Base-by-base conservation (phyloP, 371 early-diverging fungal species). In the Syncephalastrum sp. region DNA sequence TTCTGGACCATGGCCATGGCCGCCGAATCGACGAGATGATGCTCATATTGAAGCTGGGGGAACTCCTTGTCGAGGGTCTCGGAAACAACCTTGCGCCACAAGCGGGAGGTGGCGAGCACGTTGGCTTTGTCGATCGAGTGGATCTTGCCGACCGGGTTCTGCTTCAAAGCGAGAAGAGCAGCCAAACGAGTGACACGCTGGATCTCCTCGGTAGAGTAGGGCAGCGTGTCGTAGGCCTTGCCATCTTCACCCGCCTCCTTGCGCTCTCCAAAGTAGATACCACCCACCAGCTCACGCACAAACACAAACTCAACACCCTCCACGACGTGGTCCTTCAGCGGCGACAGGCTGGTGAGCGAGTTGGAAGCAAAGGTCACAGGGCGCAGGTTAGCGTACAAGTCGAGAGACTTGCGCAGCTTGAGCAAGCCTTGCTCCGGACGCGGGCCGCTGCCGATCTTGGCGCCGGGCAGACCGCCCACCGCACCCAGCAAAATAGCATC, bases 61-160 rank as follows among this genome's bases (percentile, higher is more conserved):
- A 88, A 98, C 64, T 97, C 96, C 56, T 79, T 82, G 42, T 79
- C 75, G 47, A 98, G 71, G 15, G 90, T 91, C 47, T 94, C 92
- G 3, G 92, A 91, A 21, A 96, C 97, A 16, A 89, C 89, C 57
- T 84, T 82, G 63, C 97, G 89, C 97, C 97, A 98, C 64, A 97
- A 86, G 64, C 97, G 90, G 16, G 97, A 97, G 1, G 97, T 92
- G 43, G 97, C 97, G 65, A 97, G 82, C 10, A 98, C 98, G 72
- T 98, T 98, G 58, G 97, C 97, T 77, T 98, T 98, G 81, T 98
- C 98, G 57, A 98, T 89, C 38, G 93, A 93, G 67, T 93, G 96
- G 56, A 97, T 89, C 50, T 90, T 87, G 59, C 85, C 82, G 21
- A 89, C 87, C 29, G 96, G 96, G 55, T 78, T 83, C 43, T 88